These are phyloP conservation scores for Protomyces macrosporus DNA, from an alignment of 1,139 yeast genomes.

Conservation along the genomic window DNA sequence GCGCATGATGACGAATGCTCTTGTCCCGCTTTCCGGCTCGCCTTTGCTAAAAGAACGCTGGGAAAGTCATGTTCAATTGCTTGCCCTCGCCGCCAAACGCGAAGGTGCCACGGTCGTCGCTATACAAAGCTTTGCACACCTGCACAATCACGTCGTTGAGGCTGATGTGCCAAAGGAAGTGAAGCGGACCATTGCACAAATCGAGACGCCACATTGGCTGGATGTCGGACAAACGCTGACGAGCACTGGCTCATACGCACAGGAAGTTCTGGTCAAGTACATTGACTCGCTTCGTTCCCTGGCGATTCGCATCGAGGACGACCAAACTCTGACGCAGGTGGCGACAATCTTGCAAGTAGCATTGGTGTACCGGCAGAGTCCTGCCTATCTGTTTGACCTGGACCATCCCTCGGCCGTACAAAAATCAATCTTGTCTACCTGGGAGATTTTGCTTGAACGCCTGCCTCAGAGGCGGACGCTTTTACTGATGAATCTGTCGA, in stretches of 20 bases:
- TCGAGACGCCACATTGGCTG: background rate
- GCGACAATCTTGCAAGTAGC: background rate
- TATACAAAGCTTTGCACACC: background rate
- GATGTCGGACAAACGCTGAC: background rate
- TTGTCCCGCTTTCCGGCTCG: background rate
- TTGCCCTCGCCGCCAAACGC: background rate
- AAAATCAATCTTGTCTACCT: background rate
- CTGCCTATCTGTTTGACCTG: conserved; percentile 19
- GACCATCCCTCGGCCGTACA: conserved; percentile 21
- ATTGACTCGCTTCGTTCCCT: conserved; percentile 2
- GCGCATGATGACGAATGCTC: background rate
- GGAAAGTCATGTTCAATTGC: background rate
- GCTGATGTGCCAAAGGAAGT: background rate
- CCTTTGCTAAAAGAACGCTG: background rate
- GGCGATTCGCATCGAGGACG: background rate
- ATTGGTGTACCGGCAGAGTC: conserved; percentile 7
- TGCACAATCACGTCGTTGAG: background rate
- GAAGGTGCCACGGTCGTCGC: background rate
- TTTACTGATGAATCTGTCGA: background rate
- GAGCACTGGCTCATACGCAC: background rate
- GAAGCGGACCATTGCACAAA: background rate
- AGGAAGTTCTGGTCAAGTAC: background rate
- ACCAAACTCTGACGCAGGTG: background rate
- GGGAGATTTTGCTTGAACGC: background rate
- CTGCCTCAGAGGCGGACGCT: background rate